Conservation (phyloP, 148 eudicot species). For the Nyssa sinensis region DNA sequence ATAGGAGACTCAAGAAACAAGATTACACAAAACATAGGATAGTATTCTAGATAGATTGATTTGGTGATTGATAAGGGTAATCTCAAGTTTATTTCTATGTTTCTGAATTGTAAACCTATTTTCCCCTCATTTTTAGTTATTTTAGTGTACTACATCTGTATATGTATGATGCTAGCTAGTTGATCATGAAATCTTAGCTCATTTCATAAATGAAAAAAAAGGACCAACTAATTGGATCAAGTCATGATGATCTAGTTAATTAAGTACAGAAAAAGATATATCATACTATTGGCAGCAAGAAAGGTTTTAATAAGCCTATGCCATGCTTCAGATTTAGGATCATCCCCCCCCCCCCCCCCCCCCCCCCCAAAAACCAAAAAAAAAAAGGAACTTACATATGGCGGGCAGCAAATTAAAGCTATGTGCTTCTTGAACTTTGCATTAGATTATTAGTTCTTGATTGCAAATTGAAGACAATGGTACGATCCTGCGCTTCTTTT, state of each 20-base stretch:
- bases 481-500: neutral
- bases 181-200: neutral
- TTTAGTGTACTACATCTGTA: too few relatives aligned
- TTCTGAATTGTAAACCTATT: neutral
- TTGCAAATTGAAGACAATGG: neutral
- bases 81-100: neutral
- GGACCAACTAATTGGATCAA: neutral
- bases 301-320: neutral
- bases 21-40: neutral
- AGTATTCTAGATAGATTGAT: neutral
- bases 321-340: neutral
- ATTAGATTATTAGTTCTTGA: neutral
- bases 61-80: neutral
- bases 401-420: neutral
- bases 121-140: too few relatives aligned
- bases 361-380: too few relatives aligned
- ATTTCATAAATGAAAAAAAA: neutral
- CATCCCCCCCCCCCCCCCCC: too few relatives aligned
- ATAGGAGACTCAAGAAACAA: neutral
- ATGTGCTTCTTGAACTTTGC: neutral
- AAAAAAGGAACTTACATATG: slow-evolving; percentile 6
- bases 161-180: neutral
- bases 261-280: neutral
- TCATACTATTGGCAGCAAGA: neutral
- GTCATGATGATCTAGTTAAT: neutral